phyloP scores from a whole-genome alignment of 2,329 filamentous ascomycete species.

The Cladophialophora psammophila region DNA sequence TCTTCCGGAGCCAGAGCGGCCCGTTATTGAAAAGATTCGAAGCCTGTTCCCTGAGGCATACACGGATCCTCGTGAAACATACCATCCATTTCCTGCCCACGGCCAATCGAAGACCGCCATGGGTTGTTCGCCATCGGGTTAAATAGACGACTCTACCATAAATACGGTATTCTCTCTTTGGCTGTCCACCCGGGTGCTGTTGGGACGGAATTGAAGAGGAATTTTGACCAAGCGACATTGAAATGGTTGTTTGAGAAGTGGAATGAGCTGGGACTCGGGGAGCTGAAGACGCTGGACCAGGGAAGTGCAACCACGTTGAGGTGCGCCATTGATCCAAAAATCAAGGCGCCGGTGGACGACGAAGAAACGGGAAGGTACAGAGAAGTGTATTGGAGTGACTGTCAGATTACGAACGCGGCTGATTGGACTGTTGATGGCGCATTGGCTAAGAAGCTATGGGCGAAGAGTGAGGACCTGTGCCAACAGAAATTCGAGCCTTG shows the following conservation, averaged over 20 bases:
- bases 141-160: neutral
- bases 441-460: neutral
- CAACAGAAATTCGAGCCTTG: neutral
- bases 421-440: neutral
- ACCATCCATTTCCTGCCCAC: neutral
- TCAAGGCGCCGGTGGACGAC: neutral
- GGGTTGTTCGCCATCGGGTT: neutral
- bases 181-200: neutral
- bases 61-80: neutral
- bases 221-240: neutral
- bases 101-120: conserved; percentile 9
- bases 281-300: neutral
- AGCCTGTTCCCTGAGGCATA: neutral
- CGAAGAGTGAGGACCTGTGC: neutral
- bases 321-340: neutral
- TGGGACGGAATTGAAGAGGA: neutral
- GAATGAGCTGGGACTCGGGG: neutral
- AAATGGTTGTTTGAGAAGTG: neutral
- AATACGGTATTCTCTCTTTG: neutral
- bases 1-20: neutral
- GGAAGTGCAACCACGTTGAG: neutral
- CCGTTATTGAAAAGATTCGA: neutral
- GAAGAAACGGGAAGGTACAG: neutral
- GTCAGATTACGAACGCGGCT: neutral
- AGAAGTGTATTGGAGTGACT: neutral